Evolutionary conservation across 2,329 filamentous ascomycete species (phyloP).

Genomic region (Ploettnerulaceae sp.): DNA sequence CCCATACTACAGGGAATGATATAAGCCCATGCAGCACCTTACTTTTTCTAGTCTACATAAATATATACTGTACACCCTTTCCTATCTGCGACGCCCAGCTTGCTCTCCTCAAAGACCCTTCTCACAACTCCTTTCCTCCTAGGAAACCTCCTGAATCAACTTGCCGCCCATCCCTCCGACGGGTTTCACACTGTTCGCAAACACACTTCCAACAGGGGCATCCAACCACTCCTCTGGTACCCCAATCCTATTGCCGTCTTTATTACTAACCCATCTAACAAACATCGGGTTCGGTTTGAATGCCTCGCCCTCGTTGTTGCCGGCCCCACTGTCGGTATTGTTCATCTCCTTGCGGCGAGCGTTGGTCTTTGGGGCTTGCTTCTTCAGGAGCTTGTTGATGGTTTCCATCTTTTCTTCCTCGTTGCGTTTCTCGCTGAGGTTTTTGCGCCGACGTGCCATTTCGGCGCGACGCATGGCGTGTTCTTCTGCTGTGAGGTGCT

Average conservation of each 20-base stretch:
- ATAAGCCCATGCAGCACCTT: no score
- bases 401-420: slow-evolving; percentile 82
- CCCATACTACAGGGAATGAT: no score
- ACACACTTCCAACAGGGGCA: slow-evolving; percentile 56
- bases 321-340: slow-evolving; percentile 35
- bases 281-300: slow-evolving; percentile 55
- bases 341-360: slow-evolving; percentile 39
- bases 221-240: slow-evolving; percentile 65
- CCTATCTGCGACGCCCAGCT: no score
- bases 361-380: slow-evolving; percentile 73
- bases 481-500: slow-evolving; percentile 68
- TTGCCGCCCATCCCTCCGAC: slow-evolving; percentile 21
- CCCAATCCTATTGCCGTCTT: slow-evolving; percentile 56
- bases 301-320: slow-evolving; percentile 43
- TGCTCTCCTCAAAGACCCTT: no score
- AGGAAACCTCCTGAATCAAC: slow-evolving; percentile 34
- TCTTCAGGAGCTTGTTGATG: slow-evolving; percentile 84
- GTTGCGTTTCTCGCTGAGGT: slow-evolving; percentile 70
- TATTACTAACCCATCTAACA: slow-evolving; percentile 66
- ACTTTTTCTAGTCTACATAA: no score
- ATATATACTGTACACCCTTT: no score
- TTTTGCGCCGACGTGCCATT: slow-evolving; percentile 69
- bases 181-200: slow-evolving; percentile 37
- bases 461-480: slow-evolving; percentile 68
- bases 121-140: no score